phyloP scores from a whole-genome alignment of 31 red algal genomes.

The Odonthalia washingtoniensis region DNA sequence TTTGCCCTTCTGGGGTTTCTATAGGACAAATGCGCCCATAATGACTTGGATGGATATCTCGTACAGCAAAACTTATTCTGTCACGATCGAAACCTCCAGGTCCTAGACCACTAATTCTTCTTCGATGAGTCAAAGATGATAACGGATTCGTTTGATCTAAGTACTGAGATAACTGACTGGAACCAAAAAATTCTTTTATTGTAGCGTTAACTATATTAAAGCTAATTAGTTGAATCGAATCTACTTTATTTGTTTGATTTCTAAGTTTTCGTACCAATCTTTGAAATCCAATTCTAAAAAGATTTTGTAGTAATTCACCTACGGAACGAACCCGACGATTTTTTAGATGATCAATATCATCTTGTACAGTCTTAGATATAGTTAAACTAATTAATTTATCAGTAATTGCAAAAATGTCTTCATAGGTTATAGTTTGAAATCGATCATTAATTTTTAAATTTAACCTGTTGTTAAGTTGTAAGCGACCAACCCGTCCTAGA shows the following conservation, averaged over 20 bases:
- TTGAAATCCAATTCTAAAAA: slow-evolving; percentile 17
- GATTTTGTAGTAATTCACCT: neutral
- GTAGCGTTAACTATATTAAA: neutral
- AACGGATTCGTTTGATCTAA: slow-evolving; percentile 16
- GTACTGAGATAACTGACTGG: slow-evolving; percentile 8
- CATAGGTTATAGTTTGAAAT: slow-evolving; percentile 11
- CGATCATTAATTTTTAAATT: slow-evolving; percentile 12
- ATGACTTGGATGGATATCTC: slow-evolving; percentile 12
- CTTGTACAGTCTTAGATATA: slow-evolving; percentile 1
- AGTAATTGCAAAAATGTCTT: slow-evolving; percentile 23
- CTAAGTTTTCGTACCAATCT: neutral
- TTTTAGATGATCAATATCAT: slow-evolving; percentile 32
- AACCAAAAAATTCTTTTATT: slow-evolving; percentile 1
- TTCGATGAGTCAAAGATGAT: neutral
- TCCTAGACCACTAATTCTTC: slow-evolving; percentile 7
- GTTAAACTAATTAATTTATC: slow-evolving; percentile 9
- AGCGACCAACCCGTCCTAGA: neutral
- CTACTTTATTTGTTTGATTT: slow-evolving; percentile 4
- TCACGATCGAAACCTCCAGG: slow-evolving; percentile 3
- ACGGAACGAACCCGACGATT: neutral
- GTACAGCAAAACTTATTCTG: neutral
- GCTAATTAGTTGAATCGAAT: neutral
- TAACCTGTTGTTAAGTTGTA: neutral
- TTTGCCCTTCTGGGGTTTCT: slow-evolving; percentile 12
- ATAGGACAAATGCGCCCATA: slow-evolving; percentile 18